Evolutionary conservation across 352 stramenopile species (phyloP), one percentile per base, ranked within the genome.

Genomic region (Globisporangium polare): DNA sequence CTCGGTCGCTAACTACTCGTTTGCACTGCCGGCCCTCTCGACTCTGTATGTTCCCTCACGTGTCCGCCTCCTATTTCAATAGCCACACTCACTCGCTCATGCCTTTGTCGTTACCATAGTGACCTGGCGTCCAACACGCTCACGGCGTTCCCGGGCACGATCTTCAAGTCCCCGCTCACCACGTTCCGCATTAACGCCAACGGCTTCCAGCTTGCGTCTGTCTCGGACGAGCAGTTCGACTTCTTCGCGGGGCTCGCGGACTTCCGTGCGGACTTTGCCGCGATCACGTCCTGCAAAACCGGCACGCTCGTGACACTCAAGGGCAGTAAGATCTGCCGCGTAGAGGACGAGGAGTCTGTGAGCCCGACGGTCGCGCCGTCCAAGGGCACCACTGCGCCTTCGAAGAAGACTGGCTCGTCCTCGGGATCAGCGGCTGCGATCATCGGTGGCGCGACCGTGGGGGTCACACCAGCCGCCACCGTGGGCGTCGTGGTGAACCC

Each of bases 161-260:
- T 89, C 24, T 85, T 88, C 69, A 80, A 73, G 27, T 60, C 71
- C n/a, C 55, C 66, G 41, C 67, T 90, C 49, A 70, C 74, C 52
- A 73, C 60, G 47, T 78, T 90, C 51, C 75, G 67, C 54, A 69
- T 88, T 53, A 58, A 63, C 13, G 58, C 20, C 49, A 90, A 90
- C 37, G 53, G 65, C n/a, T 87, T 88, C 54, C 67, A 88, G 51
- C 74, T 89, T 54, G 72, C 70, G 31, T 74, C 65, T 13, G 58
- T 89, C 35, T 83, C 80, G 24, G 56, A 67, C 5, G 69, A 68
- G 18, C 73, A 89, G 67, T 89, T 85, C 56, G 80, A 89, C 57
- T 89, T 88, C 53, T 89, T 83, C 62, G 80, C 80, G 0, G 77
- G 80, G 6, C 68, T 89, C 9, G 67, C 65, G 10, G 74, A 87